A percentile compares a stretch with the other conserved stretches of the same genome.
phyloP scores from a whole-genome alignment of 2,329 filamentous ascomycete genomes.

The Anthostomella pinea region DNA sequence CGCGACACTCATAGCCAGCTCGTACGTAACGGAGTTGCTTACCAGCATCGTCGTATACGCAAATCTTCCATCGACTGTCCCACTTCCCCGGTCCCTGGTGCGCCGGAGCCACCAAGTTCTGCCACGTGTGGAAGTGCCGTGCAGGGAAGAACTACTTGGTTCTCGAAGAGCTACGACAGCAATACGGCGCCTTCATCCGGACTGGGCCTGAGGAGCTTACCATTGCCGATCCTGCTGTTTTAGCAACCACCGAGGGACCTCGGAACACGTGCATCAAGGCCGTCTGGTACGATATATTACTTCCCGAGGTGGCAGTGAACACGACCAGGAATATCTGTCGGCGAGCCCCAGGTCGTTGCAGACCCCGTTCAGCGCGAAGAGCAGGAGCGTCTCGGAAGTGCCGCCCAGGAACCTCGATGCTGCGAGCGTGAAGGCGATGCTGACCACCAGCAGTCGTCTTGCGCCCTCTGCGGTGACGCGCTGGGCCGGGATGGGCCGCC shows the following conservation, averaged over 20 bases:
- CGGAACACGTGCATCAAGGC: background rate
- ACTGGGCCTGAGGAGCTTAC: background rate
- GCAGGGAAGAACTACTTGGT: background rate
- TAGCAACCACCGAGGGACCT: background rate
- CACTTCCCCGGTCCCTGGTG: constrained; percentile 1
- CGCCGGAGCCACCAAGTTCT: constrained; percentile 1
- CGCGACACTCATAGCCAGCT: background rate
- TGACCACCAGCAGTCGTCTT: constrained; percentile 4
- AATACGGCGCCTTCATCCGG: background rate
- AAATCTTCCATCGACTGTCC: constrained; percentile 1
- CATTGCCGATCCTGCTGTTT: background rate
- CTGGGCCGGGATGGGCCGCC: constrained; percentile 6
- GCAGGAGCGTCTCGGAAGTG: constrained; percentile 4
- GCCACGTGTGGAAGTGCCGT: constrained; percentile 1
- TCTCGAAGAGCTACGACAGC: background rate
- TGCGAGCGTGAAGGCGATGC: constrained; percentile 3
- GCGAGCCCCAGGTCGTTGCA: constrained; percentile 9
- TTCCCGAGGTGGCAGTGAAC: background rate
- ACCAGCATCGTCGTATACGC: constrained; percentile 1
- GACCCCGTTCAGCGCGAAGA: constrained; percentile 7
- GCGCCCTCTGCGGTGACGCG: constrained; percentile 4
- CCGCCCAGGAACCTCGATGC: background rate
- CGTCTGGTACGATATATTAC: background rate
- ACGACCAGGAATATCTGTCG: constrained; percentile 1
- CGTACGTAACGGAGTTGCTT: constrained; percentile 4